Evolutionary conservation across 2,329 filamentous ascomycete genomes (phyloP), one percentile per base, ranked within the genome.

Genomic region (Mycogone perniciosa): DNA sequence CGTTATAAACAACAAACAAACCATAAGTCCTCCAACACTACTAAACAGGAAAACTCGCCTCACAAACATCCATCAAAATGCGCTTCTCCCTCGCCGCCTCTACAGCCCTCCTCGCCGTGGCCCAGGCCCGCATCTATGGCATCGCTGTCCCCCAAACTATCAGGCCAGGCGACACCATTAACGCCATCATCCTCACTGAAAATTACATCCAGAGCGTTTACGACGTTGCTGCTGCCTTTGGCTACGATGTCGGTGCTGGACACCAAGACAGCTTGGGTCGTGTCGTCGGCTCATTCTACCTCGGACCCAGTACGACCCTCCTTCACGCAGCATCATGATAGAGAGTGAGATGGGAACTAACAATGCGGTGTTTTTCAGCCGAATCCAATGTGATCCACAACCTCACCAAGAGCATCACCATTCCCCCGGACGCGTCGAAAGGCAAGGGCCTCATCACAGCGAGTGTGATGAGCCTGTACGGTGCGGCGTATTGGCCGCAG

Each of bases 201-300:
- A 66, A 67, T 62, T 75, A 74, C 64, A 71, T 73, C 60, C 73
- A 76, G 59, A 49, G 62, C 46, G 68, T 74, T 31, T 60, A 65
- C 56, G 73, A 77, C 54, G 61, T 76, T 3, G 65, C 72, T 47
- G 66, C 75, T 7, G 71, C 68, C 30, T 73, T 73, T 55, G 74
- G 74, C 35, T 68, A 64, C 54, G 45, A 54, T 4, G 44, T 57
- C 1, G 58, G 54, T 7, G 52, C 57, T 2, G 66, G 56, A 4
- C 66, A 55, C 53, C 57, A 59, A 0, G 51, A 52, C 7, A 56
- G 58, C 4, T 58, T 74, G 0, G 71, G 71, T 13, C 45, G 29
- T 2, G 60, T 64, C 29, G 30, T 61, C 2, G 55, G 56, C 10
- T 67, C 64, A 1, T 56, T 62, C 43, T 70, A 70, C 53, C 64